These are phyloP conservation scores for Heterobasidion parviporum DNA, from an alignment of 1,284 basidiomycete genomes.

Conservation along the genomic window DNA sequence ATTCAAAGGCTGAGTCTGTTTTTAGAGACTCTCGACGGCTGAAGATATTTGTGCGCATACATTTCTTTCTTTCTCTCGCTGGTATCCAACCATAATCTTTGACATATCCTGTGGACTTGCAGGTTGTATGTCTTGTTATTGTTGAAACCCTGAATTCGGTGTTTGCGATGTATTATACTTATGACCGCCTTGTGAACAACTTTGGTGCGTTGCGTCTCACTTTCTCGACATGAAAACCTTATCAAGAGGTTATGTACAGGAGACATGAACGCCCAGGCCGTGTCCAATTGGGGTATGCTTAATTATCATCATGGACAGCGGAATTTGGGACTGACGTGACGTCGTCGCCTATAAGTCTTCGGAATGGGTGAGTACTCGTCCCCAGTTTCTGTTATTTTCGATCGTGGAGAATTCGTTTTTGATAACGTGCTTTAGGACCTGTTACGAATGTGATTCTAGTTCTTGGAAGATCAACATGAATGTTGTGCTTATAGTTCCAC, in stretches of 20 bases:
- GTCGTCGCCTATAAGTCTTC: neutral
- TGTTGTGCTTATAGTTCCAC: neutral
- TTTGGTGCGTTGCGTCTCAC: neutral
- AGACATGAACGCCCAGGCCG: neutral
- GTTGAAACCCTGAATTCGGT: neutral
- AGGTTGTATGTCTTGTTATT: neutral
- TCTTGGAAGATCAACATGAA: neutral
- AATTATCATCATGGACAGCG: neutral
- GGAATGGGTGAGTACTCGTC: neutral
- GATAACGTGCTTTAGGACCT: neutral
- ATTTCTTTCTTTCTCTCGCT: neutral
- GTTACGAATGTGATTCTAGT: neutral
- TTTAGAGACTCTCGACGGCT: neutral
- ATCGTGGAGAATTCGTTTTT: neutral
- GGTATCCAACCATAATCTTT: neutral
- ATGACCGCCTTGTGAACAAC: neutral
- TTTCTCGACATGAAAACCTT: no score
- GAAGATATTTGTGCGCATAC: neutral
- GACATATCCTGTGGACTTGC: neutral
- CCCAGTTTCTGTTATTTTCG: neutral
- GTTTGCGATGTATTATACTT: neutral
- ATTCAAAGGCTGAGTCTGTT: neutral
- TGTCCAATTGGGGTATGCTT: neutral
- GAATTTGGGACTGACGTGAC: neutral
- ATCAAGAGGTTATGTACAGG: neutral